Conservation (phyloP, 768 basidiomycete genomes). For the Favolaschia claudopus region DNA sequence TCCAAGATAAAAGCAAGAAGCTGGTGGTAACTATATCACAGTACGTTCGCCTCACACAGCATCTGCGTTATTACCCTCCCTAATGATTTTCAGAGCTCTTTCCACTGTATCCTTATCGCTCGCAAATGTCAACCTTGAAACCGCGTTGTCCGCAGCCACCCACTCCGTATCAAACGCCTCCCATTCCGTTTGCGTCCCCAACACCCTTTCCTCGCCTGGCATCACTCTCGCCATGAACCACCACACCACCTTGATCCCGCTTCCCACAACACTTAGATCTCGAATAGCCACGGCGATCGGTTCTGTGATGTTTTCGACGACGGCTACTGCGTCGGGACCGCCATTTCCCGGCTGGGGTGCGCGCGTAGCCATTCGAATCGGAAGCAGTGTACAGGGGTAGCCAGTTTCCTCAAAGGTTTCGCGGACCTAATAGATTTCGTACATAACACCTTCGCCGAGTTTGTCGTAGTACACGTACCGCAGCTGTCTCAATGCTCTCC, state of each 20-base stretch:
- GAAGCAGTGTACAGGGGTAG: constrained; percentile 59
- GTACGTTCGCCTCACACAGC: background rate
- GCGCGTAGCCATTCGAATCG: constrained; percentile 59
- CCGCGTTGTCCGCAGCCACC: constrained; percentile 42
- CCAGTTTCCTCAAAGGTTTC: constrained; percentile 76
- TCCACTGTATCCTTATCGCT: constrained; percentile 46
- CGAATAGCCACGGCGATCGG: constrained; percentile 41
- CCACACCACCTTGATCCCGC: constrained; percentile 55
- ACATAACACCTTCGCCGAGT: no score
- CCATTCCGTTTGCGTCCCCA: constrained; percentile 52
- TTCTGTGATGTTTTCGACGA: constrained; percentile 35
- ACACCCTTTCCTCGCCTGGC: constrained; percentile 41
- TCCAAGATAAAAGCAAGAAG: background rate
- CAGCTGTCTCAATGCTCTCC: constrained; percentile 58
- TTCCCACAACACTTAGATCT: constrained; percentile 30
- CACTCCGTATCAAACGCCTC: constrained; percentile 52
- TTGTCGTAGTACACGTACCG: no score
- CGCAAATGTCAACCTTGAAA: constrained; percentile 45
- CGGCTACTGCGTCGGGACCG: constrained; percentile 31
- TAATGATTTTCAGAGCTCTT: constrained; percentile 48
- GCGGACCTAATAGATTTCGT: no score
- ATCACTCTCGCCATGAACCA: constrained; percentile 55
- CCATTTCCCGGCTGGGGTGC: constrained; percentile 59
- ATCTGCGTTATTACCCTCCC: constrained; percentile 21
- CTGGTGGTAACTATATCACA: background rate